phyloP scores from a whole-genome alignment of 2,329 filamentous ascomycete genomes.

The Ophiostoma quercus region DNA sequence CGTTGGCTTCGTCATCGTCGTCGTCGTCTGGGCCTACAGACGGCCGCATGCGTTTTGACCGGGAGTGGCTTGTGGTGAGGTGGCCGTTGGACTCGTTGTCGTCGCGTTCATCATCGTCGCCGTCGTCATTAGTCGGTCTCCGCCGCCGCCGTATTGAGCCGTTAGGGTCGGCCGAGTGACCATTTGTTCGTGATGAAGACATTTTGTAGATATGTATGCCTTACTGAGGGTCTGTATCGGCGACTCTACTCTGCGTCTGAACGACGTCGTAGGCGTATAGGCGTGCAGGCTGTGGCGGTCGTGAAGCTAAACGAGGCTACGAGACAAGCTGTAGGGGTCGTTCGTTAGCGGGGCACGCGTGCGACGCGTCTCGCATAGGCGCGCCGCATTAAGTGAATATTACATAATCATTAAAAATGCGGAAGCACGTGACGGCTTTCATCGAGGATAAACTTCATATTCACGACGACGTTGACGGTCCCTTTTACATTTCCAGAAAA shows the following conservation, averaged over 20 bases:
- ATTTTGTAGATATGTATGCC: slow-evolving; percentile 7
- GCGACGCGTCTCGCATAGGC: slow-evolving; percentile 15
- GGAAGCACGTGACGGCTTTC: background rate
- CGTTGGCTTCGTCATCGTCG: slow-evolving; percentile 23
- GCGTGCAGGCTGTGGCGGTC: background rate
- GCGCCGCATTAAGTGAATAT: background rate
- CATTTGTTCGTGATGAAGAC: slow-evolving; percentile 41
- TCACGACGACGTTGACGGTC: background rate
- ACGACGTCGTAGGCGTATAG: background rate
- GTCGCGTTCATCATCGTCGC: slow-evolving; percentile 35
- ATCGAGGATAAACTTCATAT: background rate
- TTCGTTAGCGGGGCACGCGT: slow-evolving; percentile 23
- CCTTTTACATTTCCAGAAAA: background rate
- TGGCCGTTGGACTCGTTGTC: slow-evolving; percentile 24
- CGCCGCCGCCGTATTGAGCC: slow-evolving; percentile 37
- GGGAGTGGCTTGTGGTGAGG: slow-evolving; percentile 30
- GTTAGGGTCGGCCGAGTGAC: slow-evolving; percentile 37
- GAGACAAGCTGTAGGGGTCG: background rate
- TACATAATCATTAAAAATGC: slow-evolving; percentile 3
- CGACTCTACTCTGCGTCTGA: background rate
- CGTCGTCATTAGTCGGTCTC: slow-evolving; percentile 41
- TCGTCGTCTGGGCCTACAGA: slow-evolving; percentile 25
- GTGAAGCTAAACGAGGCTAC: slow-evolving; percentile 14
- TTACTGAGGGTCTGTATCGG: background rate
- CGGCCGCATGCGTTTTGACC: slow-evolving; percentile 37